Percentiles rank a stretch among this genome's conserved stretches.
These are phyloP conservation scores for Lecanicillium sp. DNA, from an alignment of 2,329 filamentous ascomycete species.

Conservation along the genomic window DNA sequence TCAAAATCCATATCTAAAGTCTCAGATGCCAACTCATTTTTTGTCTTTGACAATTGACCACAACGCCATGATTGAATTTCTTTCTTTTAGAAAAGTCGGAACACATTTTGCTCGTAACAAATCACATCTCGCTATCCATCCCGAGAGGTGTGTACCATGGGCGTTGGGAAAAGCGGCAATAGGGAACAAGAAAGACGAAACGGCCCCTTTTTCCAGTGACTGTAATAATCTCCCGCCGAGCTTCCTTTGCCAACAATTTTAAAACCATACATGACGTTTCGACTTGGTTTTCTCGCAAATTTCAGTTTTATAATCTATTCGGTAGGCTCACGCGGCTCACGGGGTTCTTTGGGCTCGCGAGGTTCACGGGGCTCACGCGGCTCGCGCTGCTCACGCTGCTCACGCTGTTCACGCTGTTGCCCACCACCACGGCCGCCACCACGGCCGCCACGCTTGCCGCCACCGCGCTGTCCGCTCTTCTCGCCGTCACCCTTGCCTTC, in stretches of 20 bases:
- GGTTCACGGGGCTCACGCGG: slow-evolving; percentile 21
- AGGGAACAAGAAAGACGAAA: no score
- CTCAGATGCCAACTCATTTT: slow-evolving; percentile 18
- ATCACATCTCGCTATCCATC: slow-evolving; percentile 16
- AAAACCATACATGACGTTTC: slow-evolving; percentile 1
- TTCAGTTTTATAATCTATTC: slow-evolving; percentile 19
- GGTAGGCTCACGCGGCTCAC: slow-evolving; percentile 13
- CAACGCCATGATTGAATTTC: slow-evolving; percentile 27
- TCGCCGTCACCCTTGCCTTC: slow-evolving; percentile 38
- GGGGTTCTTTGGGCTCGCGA: slow-evolving; percentile 27
- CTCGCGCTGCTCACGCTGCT: slow-evolving; percentile 34
- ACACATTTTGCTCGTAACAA: slow-evolving; percentile 23
- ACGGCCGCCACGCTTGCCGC: slow-evolving; percentile 41
- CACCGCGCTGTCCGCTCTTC: slow-evolving; percentile 36
- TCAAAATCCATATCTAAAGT: slow-evolving; percentile 22
- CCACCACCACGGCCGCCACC: slow-evolving; percentile 42
- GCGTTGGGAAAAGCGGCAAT: not conserved
- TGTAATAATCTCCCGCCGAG: not conserved
- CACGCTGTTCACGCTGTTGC: slow-evolving; percentile 41
- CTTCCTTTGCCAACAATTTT: not conserved
- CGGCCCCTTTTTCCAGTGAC: not conserved
- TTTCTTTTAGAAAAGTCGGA: slow-evolving; percentile 7
- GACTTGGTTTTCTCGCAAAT: slow-evolving; percentile 7
- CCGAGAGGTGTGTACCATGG: slow-evolving; percentile 5
- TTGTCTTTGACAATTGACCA: slow-evolving; percentile 18